phyloP scores from a whole-genome alignment of 495 filamentous ascomycete species.

The Penicillium daleae region DNA sequence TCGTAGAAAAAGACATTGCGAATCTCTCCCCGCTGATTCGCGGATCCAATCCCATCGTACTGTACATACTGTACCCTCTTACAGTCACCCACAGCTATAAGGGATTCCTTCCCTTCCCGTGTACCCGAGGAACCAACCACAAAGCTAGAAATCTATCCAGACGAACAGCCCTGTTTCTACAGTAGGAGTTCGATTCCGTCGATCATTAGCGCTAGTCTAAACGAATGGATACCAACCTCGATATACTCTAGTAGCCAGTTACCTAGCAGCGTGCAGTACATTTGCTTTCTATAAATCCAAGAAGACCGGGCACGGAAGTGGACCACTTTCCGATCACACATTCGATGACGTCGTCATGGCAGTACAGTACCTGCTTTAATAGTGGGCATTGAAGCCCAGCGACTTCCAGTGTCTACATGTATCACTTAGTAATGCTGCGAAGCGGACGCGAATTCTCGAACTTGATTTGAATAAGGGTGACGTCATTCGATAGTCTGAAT shows the following conservation, averaged over 20 bases:
- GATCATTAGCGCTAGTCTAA: not conserved
- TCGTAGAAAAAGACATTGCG: not conserved
- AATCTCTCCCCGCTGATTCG: slow-evolving; percentile 5
- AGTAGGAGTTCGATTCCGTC: not conserved
- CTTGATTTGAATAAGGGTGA: slow-evolving; percentile 12
- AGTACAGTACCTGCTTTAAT: too few relatives aligned
- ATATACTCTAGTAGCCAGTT: too few relatives aligned
- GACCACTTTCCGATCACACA: not conserved
- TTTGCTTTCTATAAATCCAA: not conserved
- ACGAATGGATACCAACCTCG: not conserved
- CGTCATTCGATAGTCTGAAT: slow-evolving; percentile 14
- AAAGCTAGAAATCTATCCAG: not conserved
- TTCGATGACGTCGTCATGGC: slow-evolving; percentile 11
- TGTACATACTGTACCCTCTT: too few relatives aligned
- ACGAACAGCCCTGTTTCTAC: not conserved
- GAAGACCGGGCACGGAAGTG: not conserved
- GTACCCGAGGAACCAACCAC: not conserved
- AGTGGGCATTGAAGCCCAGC: too few relatives aligned
- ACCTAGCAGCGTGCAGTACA: not conserved
- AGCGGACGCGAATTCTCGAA: not conserved
- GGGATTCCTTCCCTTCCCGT: not conserved
- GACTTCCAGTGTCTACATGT: too few relatives aligned
- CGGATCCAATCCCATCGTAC: not conserved
- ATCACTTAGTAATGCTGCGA: slow-evolving; percentile 1
- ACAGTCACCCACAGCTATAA: not conserved